A percentile compares a stretch with the other conserved stretches of the same genome.
These are phyloP conservation scores for Pseudogymnoascus sp. DNA, from an alignment of 2,329 filamentous ascomycete species.

Conservation along the genomic window DNA sequence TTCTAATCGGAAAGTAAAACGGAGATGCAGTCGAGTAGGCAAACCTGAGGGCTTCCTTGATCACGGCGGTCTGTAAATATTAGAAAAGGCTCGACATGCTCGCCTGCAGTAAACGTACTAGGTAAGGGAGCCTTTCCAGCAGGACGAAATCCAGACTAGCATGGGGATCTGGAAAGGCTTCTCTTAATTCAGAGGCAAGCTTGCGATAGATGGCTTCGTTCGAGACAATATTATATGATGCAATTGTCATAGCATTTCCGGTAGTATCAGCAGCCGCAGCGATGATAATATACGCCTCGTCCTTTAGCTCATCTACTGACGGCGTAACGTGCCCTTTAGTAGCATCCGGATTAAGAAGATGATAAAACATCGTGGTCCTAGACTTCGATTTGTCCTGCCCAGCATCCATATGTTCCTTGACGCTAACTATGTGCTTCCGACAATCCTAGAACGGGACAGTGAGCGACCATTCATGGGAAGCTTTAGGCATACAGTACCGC, in stretches of 20 bases:
- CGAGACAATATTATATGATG: conserved; percentile 25
- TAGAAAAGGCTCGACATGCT: no score
- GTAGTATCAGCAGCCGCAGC: conserved; percentile 30
- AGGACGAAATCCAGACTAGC: no score
- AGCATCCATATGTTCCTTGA: conserved; percentile 16
- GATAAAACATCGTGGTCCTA: no score
- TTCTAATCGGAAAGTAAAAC: no score
- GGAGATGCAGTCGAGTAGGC: no score
- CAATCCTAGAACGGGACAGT: neutral
- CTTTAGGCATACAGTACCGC: no score
- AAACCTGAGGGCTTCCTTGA: conserved; percentile 30
- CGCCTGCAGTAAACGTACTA: no score
- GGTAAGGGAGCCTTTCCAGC: no score
- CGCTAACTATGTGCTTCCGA: conserved; percentile 6
- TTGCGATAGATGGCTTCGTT: conserved; percentile 24
- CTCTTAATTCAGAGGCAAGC: conserved; percentile 24
- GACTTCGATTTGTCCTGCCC: neutral
- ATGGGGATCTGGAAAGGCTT: conserved; percentile 17
- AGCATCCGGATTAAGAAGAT: no score
- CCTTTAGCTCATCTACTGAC: neutral
- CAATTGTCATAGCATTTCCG: conserved; percentile 29
- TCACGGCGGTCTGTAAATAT: conserved; percentile 29
- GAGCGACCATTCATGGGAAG: no score
- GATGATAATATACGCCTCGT: conserved; percentile 19
- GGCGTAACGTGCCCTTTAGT: neutral